Base-by-base conservation (phyloP, 1,139 yeast species). In the Zygosaccharomyces sapae region DNA sequence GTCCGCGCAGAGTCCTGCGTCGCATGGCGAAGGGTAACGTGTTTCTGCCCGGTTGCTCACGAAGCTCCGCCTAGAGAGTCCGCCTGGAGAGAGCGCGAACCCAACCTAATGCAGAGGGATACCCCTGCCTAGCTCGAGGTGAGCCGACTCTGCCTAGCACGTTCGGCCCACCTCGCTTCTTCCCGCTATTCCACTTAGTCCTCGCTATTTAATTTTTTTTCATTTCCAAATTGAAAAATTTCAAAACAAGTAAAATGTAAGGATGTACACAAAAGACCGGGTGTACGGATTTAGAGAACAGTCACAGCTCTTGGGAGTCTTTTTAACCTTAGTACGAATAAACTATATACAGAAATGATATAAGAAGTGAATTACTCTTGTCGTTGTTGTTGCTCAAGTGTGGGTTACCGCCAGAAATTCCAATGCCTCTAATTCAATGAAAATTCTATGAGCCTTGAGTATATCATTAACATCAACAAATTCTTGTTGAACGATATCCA, bases 381-480 rank as follows among this genome's bases (percentile, higher is more conserved):
- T 19, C 22, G 22, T 19, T 19, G 22, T 22, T 22, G 10, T 29
- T 18, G 42, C 43, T 20, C 46, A 43, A 16, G 53, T 41, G 43
- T 59, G 59, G 12, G 53, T 52, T n/a, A 61, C 56, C 13, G 71
- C 74, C 46, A 72, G 61, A 44, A 67, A 83, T 63, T 81, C 79
- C 61, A 90, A 76, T 2, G 96, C 94, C 20, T 74, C 73, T 57
- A 79, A 72, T 67, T 89, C 97, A 54, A 89, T 79, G 58, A 80
- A 79, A 51, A 90, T 72, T 52, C 87, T 77, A 60, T 85, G 79
- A 25, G 97, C 94, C 69, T 81, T 85, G 55, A 90, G 77, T 48
- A 90, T 63, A 63, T 89, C 96, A 68, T 92, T 80, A 33, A 90
- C 94, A 63, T 86, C 87, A 35, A 88, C 80, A 20, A 83, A 86